Percentiles rank a stretch among this genome's conserved stretches.
phyloP scores from a whole-genome alignment of 441 rosid species.

The Monsonia emarginata region DNA sequence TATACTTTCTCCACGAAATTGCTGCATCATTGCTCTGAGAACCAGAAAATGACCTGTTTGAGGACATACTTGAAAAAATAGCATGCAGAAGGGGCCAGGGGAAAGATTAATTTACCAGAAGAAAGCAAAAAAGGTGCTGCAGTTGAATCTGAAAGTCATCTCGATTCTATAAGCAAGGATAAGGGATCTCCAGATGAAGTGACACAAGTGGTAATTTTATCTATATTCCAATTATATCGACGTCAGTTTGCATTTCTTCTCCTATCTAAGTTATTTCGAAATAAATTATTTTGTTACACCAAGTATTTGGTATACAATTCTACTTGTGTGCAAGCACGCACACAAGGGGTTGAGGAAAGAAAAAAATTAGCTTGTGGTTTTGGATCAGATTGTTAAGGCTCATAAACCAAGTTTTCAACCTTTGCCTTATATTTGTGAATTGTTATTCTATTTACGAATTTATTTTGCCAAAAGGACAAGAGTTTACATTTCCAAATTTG shows the following conservation, averaged over 20 bases:
- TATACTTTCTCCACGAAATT: background rate
- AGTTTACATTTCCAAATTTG: no score
- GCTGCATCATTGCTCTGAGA: background rate
- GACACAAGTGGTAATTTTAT: conserved; percentile 29
- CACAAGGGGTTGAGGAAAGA: no score
- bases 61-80: conserved; percentile 24
- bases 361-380: no score
- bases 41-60: conserved; percentile 6
- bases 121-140: conserved; percentile 26
- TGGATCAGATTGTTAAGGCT: no score
- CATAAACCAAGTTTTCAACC: no score
- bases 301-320: no score
- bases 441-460: no score
- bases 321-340: no score
- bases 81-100: conserved; percentile 28
- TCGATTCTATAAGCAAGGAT: conserved; percentile 25
- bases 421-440: no score
- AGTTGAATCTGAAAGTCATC: conserved; percentile 31
- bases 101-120: conserved; percentile 28
- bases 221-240: background rate
- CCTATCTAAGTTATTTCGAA: background rate
- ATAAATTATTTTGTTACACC: background rate
- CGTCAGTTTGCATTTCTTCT: background rate
- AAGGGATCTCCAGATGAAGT: conserved; percentile 23
- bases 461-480: no score